phyloP scores from a whole-genome alignment of 768 basidiomycete genomes.

The Kwoniella dejecticola region DNA sequence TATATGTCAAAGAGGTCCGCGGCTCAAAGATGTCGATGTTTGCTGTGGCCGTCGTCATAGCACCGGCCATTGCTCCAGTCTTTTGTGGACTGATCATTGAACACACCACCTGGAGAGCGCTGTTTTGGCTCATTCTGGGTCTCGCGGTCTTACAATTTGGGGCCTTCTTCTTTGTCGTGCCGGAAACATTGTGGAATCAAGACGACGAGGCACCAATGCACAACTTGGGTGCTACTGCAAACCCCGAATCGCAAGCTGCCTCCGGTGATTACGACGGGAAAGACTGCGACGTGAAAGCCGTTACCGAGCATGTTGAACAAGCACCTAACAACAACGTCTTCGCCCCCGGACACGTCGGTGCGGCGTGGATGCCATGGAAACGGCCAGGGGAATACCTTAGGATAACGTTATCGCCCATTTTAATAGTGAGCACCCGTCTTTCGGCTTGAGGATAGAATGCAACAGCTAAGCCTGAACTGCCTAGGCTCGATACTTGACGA shows the following conservation, averaged over 20 bases:
- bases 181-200: conserved; percentile 41
- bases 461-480: background rate
- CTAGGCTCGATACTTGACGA: conserved; percentile 25
- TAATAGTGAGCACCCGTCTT: conserved; percentile 21
- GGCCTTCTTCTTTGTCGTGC: conserved; percentile 33
- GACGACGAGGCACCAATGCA: background rate
- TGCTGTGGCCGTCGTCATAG: conserved; percentile 29
- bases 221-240: no score
- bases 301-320: conserved; percentile 9
- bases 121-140: conserved; percentile 41
- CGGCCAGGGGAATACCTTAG: conserved; percentile 30
- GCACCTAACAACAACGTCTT: background rate
- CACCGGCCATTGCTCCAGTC: conserved; percentile 36
- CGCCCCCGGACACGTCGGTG: conserved; percentile 20
- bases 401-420: conserved; percentile 24
- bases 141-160: conserved; percentile 32
- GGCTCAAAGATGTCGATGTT: conserved; percentile 36
- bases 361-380: conserved; percentile 42
- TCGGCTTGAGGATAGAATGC: background rate
- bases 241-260: background rate
- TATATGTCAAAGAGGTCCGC: conserved; percentile 33
- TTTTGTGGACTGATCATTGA: conserved; percentile 36
- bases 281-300: conserved; percentile 15
- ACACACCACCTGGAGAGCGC: conserved; percentile 28
- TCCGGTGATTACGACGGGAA: background rate